A percentile compares a stretch with the other conserved stretches of the same genome.
Evolutionary conservation across 176 grass and related monocot genomes (phyloP).

Genomic region (Rhynchospora pubera): DNA sequence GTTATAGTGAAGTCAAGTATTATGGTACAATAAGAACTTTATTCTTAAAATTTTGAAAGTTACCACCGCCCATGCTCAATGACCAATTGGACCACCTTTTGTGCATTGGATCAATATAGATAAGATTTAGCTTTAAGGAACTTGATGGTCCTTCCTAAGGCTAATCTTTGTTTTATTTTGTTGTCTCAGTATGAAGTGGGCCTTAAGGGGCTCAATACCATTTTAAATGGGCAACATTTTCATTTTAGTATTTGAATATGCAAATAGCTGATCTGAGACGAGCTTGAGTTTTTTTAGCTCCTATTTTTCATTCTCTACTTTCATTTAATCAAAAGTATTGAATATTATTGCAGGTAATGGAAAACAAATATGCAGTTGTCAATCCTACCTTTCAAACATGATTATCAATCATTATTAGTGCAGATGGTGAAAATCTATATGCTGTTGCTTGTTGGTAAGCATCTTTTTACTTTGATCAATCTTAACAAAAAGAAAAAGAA

Average conservation of each 20-base stretch:
- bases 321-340: not conserved
- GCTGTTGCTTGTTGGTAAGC: not conserved
- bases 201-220: not conserved
- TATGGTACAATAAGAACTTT: not conserved
- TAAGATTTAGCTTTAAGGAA: not conserved
- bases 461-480: not conserved
- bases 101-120: not conserved
- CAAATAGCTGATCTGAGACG: not conserved
- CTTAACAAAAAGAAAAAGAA: not conserved
- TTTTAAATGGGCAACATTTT: not conserved
- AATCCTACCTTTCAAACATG: not conserved
- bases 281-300: not conserved
- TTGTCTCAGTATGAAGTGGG: not conserved
- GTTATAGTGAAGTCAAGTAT: not conserved
- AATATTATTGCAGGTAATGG: not conserved
- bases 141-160: not conserved
- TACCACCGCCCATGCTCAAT: not conserved
- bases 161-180: slow-evolving; percentile 1
- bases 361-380: not conserved
- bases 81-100: slow-evolving; percentile 10
- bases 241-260: not conserved
- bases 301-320: not conserved
- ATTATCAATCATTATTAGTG: not conserved
- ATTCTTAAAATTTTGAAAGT: too few species aligned
- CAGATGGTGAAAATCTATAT: not conserved